A percentile compares a stretch with the other conserved stretches of the same genome.
Conservation (phyloP, 2,329 filamentous ascomycete genomes). For the Coniochaeta pulveracea region DNA sequence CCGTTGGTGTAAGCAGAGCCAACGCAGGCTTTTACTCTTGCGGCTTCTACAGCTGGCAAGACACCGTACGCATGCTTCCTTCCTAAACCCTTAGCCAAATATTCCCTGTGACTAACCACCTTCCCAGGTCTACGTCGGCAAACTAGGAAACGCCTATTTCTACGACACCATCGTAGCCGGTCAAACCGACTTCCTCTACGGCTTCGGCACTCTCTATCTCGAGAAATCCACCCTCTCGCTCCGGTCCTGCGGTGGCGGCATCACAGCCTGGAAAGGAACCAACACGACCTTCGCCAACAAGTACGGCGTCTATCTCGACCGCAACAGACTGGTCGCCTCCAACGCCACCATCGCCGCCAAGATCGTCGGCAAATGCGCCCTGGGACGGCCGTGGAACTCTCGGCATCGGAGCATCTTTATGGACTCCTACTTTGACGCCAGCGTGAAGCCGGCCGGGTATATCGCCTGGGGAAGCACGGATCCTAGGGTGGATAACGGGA, state of each 20-base stretch:
- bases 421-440: constrained; percentile 29
- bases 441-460: constrained; percentile 3
- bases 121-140: constrained; percentile 45
- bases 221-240: constrained; percentile 40
- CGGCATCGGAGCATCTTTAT: constrained; percentile 46
- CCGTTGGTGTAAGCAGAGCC: constrained; percentile 47
- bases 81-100: background rate
- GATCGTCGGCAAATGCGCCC: constrained; percentile 34
- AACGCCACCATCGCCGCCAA: constrained; percentile 31
- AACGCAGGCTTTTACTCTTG: constrained; percentile 58
- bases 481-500: constrained; percentile 30
- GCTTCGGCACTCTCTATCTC: constrained; percentile 54
- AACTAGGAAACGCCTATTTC: constrained; percentile 56
- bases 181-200: constrained; percentile 58
- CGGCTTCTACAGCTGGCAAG: constrained; percentile 56
- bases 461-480: constrained; percentile 9
- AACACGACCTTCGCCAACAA: constrained; percentile 57
- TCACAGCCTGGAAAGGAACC: constrained; percentile 56
- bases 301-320: constrained; percentile 51
- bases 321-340: constrained; percentile 39
- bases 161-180: constrained; percentile 48
- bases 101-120: constrained; percentile 11
- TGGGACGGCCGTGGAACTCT: constrained; percentile 53
- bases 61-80: constrained; percentile 35
- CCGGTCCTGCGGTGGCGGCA: constrained; percentile 51